Evolutionary conservation across 2,329 filamentous ascomycete genomes (phyloP).

Genomic region (Mariannaea elegans): DNA sequence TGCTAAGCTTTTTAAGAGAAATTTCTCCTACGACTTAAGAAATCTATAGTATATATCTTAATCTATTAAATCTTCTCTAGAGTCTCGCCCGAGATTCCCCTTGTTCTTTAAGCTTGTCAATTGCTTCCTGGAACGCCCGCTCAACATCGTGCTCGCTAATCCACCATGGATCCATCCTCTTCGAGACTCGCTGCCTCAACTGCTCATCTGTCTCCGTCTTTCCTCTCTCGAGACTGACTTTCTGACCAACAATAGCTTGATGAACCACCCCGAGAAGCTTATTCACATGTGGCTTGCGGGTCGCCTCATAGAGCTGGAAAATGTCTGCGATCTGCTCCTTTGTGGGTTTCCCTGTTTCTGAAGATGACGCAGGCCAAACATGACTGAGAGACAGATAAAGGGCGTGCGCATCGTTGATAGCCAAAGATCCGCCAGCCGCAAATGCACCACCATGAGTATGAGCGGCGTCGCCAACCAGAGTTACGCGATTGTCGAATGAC

Average conservation of each 20-base stretch:
- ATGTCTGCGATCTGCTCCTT: conserved; percentile 38
- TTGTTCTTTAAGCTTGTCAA: background rate
- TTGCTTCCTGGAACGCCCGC: conserved; percentile 41
- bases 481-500: conserved; percentile 49
- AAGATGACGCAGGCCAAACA: conserved; percentile 38
- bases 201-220: conserved; percentile 48
- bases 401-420: conserved; percentile 53
- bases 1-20: too few species aligned
- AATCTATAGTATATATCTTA: too few species aligned
- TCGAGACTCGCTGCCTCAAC: conserved; percentile 46
- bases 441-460: conserved; percentile 54
- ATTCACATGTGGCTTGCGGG: conserved; percentile 53
- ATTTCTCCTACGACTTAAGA: too few species aligned
- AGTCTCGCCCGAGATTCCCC: too few species aligned
- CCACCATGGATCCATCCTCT: conserved; percentile 51
- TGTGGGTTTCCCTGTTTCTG: conserved; percentile 17
- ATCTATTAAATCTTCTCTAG: too few species aligned
- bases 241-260: conserved; percentile 23
- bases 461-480: conserved; percentile 51
- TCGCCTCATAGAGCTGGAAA: conserved; percentile 52
- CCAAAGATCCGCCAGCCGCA: conserved; percentile 51
- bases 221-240: conserved; percentile 28
- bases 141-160: conserved; percentile 58
- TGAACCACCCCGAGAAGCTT: conserved; percentile 30
- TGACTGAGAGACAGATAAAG: conserved; percentile 50